Evolutionary conservation across 106 monocot genomes (phyloP), one percentile per base, ranked within the genome.

Genomic region (Apostasia shenzhenica): DNA sequence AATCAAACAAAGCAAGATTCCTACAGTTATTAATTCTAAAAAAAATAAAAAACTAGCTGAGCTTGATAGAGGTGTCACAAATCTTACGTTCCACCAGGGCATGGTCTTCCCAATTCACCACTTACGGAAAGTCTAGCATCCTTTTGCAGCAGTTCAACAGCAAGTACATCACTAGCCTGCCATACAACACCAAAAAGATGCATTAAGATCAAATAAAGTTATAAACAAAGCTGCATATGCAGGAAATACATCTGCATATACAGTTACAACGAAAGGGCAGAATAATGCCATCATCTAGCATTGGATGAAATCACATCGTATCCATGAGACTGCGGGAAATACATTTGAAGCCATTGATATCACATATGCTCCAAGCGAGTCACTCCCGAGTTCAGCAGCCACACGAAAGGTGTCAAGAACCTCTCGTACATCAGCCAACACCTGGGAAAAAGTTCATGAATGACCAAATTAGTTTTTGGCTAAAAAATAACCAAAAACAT

Each of bases 341-440:
- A 94, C 94, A 90, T 85, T 90, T 11, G 94, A 90, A 40, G 94
- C 94, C 94, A 94, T 94, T 55, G 94, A 94, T 72, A 94, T 94
- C 66, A 94, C 90, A 73, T 94, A 94, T 69, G 94, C 90, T 63
- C 94, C 94, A 61, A 94, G 87, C 45, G 76, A 81, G 66, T 94
- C 90, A 45, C 79, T 90, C 38, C 94, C 94, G 44, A 94, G 72
- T 72, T 94, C 94, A 75, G 94, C 90, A 76, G 90, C 94, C 46
- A 90, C 90, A 55, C 74, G 87, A 49, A 90, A 94, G 13, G 94
- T 94, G 58, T 94, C 94, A 2, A 94, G 72, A 49, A 94, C 87
- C 71, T 94, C 94, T 55, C 79, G 82, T 50, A 85, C 87, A 60
- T 94, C 94, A 7, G 87, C 68, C 75, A 57, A 41, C 66, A 86